A percentile compares a stretch with the other conserved stretches of the same genome.
These are phyloP conservation scores for Saturnispora silvae DNA, from an alignment of 805 yeast species.

Conservation along the genomic window DNA sequence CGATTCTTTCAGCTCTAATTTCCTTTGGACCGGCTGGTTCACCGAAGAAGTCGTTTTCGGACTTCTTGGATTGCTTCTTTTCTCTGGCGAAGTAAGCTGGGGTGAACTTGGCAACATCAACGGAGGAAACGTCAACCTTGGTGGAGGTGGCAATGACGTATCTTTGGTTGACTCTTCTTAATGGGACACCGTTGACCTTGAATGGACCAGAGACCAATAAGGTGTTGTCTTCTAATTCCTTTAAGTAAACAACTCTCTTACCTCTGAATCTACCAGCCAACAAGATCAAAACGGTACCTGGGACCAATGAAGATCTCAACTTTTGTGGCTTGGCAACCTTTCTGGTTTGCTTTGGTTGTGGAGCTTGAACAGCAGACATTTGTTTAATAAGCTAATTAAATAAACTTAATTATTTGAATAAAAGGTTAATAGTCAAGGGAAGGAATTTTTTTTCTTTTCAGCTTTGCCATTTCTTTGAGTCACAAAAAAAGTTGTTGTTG, in stretches of 20 bases:
- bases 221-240: conserved; percentile 96
- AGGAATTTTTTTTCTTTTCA: background rate
- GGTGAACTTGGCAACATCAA: conserved; percentile 83
- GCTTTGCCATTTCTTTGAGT: background rate
- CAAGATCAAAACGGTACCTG: conserved; percentile 55
- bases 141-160: conserved; percentile 99
- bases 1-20: conserved; percentile 88
- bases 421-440: background rate
- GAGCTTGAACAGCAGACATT: conserved; percentile 53
- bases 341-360: conserved; percentile 83
- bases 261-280: conserved; percentile 99
- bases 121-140: conserved; percentile 63
- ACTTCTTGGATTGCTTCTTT: conserved; percentile 62
- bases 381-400: background rate
- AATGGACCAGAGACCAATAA: conserved; percentile 96
- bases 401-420: background rate
- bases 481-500: too few relatives aligned
- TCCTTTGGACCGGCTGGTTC: conserved; percentile 71
- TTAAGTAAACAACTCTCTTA: conserved; percentile 97
- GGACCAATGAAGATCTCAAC: conserved; percentile 63
- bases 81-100: conserved; percentile 96
- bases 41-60: conserved; percentile 89
- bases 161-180: conserved; percentile 98
- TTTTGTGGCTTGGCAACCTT: conserved; percentile 88
- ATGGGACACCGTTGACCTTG: conserved; percentile 99